Conservation (phyloP, 345 rosid genomes). For the Acer negundo region DNA sequence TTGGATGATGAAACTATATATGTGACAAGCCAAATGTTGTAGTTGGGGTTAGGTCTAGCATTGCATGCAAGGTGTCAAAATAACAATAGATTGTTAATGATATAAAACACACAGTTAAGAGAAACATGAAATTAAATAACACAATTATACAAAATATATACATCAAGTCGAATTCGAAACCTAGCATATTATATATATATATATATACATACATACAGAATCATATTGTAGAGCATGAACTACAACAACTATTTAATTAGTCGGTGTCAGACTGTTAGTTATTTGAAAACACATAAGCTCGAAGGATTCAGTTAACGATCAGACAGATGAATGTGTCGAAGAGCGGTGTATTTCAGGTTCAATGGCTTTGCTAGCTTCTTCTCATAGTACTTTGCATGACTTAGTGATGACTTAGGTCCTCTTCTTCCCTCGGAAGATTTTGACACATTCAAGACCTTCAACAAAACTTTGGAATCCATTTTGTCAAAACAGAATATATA, state of each 20-base stretch:
- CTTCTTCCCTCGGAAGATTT: constrained; percentile 12
- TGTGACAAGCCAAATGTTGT: too few relatives aligned
- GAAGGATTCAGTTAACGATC: constrained; percentile 27
- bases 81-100: not conserved
- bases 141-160: not conserved
- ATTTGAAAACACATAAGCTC: not conserved
- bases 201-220: not conserved
- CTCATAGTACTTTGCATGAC: constrained; percentile 12
- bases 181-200: not conserved
- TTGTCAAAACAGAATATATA: not conserved
- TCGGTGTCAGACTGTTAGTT: not conserved
- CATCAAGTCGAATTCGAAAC: not conserved
- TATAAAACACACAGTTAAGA: not conserved
- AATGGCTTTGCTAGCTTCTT: constrained; percentile 21
- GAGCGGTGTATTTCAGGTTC: not conserved
- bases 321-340: constrained; percentile 33
- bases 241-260: not conserved
- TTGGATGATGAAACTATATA: too few relatives aligned
- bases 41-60: not conserved
- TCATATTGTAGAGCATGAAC: not conserved
- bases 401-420: constrained; percentile 14
- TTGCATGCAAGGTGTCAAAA: not conserved
- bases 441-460: constrained; percentile 18
- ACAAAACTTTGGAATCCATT: constrained; percentile 18
- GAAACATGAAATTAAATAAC: not conserved